phyloP scores from a whole-genome alignment of 2,329 filamentous ascomycete species.

The Fusarium duplospermum region DNA sequence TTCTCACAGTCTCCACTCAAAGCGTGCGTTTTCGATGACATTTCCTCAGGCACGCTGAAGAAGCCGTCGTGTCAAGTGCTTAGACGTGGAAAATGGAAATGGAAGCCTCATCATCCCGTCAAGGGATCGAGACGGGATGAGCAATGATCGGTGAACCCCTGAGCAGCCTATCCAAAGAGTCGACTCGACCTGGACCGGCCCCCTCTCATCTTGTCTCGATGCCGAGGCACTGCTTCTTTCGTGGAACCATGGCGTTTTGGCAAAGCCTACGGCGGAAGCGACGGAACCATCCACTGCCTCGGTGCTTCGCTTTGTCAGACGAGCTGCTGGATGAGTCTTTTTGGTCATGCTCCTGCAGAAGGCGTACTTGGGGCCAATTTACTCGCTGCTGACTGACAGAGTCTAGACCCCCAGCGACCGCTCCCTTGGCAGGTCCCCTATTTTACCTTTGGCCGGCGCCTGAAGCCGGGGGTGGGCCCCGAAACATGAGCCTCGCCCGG shows the following conservation, averaged over 20 bases:
- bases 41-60: slow-evolving; percentile 1
- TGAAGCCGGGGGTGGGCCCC: slow-evolving; percentile 20
- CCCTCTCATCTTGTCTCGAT: background rate
- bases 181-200: background rate
- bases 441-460: slow-evolving; percentile 11
- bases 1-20: background rate
- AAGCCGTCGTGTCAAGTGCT: slow-evolving; percentile 2
- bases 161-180: background rate
- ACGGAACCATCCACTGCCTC: slow-evolving; percentile 14
- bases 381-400: slow-evolving; percentile 22
- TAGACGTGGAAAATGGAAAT: background rate
- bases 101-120: slow-evolving; percentile 15
- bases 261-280: slow-evolving; percentile 18
- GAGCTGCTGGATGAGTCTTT: slow-evolving; percentile 15
- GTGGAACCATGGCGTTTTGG: slow-evolving; percentile 12
- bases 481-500: slow-evolving; percentile 3
- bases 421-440: slow-evolving; percentile 29
- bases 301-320: slow-evolving; percentile 35
- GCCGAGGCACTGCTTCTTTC: slow-evolving; percentile 26
- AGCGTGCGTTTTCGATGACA: background rate
- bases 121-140: slow-evolving; percentile 17
- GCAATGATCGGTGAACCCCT: background rate
- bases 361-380: slow-evolving; percentile 2
- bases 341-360: background rate
- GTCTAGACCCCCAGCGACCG: slow-evolving; percentile 33